These are phyloP conservation scores for Podila clonocystis DNA, from an alignment of 192 early-diverging fungal species.

Conservation along the genomic window DNA sequence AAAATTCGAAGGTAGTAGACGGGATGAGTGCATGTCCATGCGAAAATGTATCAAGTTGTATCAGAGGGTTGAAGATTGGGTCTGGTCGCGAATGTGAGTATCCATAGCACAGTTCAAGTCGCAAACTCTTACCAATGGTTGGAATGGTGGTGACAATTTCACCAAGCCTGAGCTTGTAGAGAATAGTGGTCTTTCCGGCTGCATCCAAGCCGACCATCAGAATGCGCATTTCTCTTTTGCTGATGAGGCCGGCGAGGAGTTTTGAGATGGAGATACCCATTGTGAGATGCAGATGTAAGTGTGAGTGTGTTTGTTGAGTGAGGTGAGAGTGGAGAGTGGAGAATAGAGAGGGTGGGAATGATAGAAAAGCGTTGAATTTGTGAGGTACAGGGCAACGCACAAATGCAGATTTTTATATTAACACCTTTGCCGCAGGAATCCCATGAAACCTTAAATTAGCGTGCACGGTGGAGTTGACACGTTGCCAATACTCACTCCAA, in stretches of 20 bases:
- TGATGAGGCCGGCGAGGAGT: constrained; percentile 79
- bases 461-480: too few species aligned
- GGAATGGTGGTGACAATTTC: constrained; percentile 99
- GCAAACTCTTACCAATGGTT: constrained; percentile 82
- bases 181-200: constrained; percentile 98
- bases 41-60: background rate
- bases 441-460: too few species aligned
- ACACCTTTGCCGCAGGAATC: too few species aligned
- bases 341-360: too few species aligned
- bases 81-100: background rate
- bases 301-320: too few species aligned
- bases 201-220: constrained; percentile 96
- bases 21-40: too few species aligned
- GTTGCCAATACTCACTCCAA: too few species aligned
- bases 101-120: background rate
- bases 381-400: too few species aligned
- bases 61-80: background rate
- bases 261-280: constrained; percentile 93
- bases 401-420: too few species aligned
- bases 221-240: constrained; percentile 97
- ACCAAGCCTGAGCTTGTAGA: constrained; percentile 99
- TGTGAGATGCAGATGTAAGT: constrained; percentile 4
- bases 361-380: too few species aligned
- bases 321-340: too few species aligned
- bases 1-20: background rate